Base-by-base conservation (phyloP, 805 yeast genomes). In the Suhomyces sp. region DNA sequence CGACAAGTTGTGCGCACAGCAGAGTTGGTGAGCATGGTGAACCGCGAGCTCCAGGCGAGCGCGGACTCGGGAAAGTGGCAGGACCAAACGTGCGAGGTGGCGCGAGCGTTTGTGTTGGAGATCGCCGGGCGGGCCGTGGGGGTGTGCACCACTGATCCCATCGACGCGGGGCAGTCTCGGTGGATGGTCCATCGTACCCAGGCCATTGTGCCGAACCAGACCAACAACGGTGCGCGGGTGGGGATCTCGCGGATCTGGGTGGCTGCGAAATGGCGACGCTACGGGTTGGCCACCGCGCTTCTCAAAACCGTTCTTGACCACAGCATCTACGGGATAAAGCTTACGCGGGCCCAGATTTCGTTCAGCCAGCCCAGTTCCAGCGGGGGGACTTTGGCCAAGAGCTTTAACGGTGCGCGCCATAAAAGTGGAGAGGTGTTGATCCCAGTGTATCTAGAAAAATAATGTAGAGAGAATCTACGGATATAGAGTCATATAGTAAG, bases 301-400 rank as follows among this genome's bases (percentile, higher is more conserved):
- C 58, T 86, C 5, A 64, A 77, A 2, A 63, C 73, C 2, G 81
- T 83, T 0, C 65, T 76, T 50, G 61, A 61, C 1, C 58, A 80
- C 51, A 68, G 81, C 23, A 67, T 84, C 1, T 81, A 80, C 60
- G 90, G 89, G 0, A 61, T 78, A 51, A 48, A 23, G 0, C 57
- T 85, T 12, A 66, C 68, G 2, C 77, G 67, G 52, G 57, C 55
- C 13, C 77, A 81, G 54, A 64, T 87, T 17, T 88, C 84, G 0
- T 87, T 89, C 82, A 84, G 89, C 44, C 93, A 87, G 63, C 91
- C 92, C 0, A 83, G 88, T 53, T 80, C 75, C 48, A 75, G 78
- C 53, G 93, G 93, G 0, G 83, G 84, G 1, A 74, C 77, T 52
- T 71, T 86, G 31, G 90, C 91, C 0, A 65, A 64, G 33, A 68